Evolutionary conservation across 805 yeast genomes (phyloP).

Genomic region (Priceomyces castillae): DNA sequence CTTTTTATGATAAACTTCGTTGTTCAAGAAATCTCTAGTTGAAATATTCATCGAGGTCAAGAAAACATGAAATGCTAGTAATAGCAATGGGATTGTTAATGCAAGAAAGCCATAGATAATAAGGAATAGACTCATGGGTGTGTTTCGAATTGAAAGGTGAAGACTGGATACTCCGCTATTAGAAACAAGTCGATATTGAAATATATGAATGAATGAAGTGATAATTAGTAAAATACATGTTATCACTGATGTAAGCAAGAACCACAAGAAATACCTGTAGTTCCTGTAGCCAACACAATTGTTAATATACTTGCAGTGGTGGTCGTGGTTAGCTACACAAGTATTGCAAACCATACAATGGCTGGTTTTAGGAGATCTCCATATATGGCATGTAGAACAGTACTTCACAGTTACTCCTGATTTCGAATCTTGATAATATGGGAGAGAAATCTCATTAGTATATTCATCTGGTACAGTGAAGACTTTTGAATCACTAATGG

Average conservation of each 20-base stretch:
- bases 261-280: conserved; percentile 36
- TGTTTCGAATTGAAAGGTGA: conserved; percentile 13
- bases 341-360: conserved; percentile 71
- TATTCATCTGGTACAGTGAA: conserved; percentile 58
- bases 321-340: conserved; percentile 67
- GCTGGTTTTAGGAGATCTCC: conserved; percentile 69
- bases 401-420: conserved; percentile 49
- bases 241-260: conserved; percentile 21
- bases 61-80: conserved; percentile 53
- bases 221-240: conserved; percentile 19
- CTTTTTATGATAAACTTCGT: conserved; percentile 32
- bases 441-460: conserved; percentile 47
- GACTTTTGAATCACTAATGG: conserved; percentile 4
- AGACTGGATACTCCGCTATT: conserved; percentile 29
- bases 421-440: conserved; percentile 30
- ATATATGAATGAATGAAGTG: conserved; percentile 20
- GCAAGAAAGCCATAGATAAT: conserved; percentile 46
- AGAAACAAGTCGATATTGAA: conserved; percentile 18
- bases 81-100: conserved; percentile 53
- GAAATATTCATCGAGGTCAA: conserved; percentile 59
- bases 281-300: conserved; percentile 42
- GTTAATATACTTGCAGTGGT: conserved; percentile 65
- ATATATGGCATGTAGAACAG: conserved; percentile 51
- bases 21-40: conserved; percentile 67
- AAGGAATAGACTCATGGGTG: conserved; percentile 48